phyloP scores from a whole-genome alignment of 345 rosid species.

The Syzygium jambos region DNA sequence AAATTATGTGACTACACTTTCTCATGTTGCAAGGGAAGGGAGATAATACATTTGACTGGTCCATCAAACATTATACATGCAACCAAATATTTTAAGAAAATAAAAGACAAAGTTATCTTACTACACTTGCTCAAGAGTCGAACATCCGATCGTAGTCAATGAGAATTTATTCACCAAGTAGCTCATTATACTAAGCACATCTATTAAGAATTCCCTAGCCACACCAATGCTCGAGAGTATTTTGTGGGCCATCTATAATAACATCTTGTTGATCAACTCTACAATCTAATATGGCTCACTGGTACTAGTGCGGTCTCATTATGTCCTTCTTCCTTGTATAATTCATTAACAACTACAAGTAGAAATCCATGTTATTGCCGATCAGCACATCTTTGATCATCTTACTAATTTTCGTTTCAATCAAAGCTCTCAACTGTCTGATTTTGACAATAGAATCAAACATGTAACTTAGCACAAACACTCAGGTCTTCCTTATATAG shows the following conservation, averaged over 20 bases:
- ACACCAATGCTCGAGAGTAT: not conserved
- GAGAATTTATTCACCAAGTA: too few relatives aligned
- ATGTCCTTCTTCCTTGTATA: not conserved
- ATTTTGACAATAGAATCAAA: too few relatives aligned
- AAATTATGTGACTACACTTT: too few relatives aligned
- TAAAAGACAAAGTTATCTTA: not conserved
- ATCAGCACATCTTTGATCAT: not conserved
- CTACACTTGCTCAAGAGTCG: not conserved
- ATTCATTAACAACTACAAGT: not conserved
- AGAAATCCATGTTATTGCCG: not conserved
- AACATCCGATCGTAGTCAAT: not conserved
- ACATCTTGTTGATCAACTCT: too few relatives aligned
- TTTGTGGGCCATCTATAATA: not conserved
- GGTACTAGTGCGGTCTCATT: not conserved
- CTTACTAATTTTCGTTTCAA: too few relatives aligned
- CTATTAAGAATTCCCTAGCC: not conserved
- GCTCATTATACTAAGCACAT: not conserved
- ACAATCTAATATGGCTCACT: not conserved
- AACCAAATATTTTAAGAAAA: too few relatives aligned
- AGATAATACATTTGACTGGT: too few relatives aligned
- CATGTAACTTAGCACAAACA: not conserved
- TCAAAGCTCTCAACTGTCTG: too few relatives aligned
- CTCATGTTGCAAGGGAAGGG: too few relatives aligned
- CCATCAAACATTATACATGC: not conserved
- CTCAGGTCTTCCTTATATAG: too few relatives aligned